Evolutionary conservation across 768 basidiomycete genomes (phyloP), one percentile per base, ranked within the genome.

Genomic region (Suillus brevipes): DNA sequence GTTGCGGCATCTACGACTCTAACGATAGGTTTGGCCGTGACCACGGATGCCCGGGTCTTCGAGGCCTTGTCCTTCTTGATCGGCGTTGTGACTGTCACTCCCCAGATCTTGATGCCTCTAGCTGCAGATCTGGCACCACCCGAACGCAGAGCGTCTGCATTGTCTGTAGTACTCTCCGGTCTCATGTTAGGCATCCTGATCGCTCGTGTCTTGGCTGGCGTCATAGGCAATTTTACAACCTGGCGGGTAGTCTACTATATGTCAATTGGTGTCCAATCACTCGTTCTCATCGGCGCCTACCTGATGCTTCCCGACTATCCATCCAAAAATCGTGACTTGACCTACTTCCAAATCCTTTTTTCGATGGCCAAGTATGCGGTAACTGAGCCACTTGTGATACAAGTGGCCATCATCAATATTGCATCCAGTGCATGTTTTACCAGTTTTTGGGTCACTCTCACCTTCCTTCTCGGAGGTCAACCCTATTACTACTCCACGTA

Each of bases 91-190:
- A 88, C 87, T n/a, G 91, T 93, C 56, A 86, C 87, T 0, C 88
- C 90, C 0, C 90, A 92, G 74, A 87, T 95, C 65, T 77, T 87
- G 65, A 86, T 97, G 64, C 85, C 94, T 0, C 70, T 87, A 55
- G 91, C 92, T 0, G 94, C 87, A 2, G 95, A 97, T 75, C 84
- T 96, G 34, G 93, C 93, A 0, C 87, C 90, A 0, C 85, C 89
- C 1, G 82, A 88, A 57, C 83, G 84, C 25, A 85, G 93, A 34
- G 94, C 89, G 0, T 82, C 87, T 6, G 89, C 93, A 0, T 81
- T 97, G 50, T 87, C 91, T 1, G 87, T 94, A 63, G 89, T 92
- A 6, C 79, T 89, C 56, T 83, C 89, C 0, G 86, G 83, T 10
- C 80, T 94, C 20, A 79, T 92, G 25, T 81, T 94, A 34, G 93